Conservation (phyloP, 2,329 filamentous ascomycete genomes). For the Tothia fuscella region DNA sequence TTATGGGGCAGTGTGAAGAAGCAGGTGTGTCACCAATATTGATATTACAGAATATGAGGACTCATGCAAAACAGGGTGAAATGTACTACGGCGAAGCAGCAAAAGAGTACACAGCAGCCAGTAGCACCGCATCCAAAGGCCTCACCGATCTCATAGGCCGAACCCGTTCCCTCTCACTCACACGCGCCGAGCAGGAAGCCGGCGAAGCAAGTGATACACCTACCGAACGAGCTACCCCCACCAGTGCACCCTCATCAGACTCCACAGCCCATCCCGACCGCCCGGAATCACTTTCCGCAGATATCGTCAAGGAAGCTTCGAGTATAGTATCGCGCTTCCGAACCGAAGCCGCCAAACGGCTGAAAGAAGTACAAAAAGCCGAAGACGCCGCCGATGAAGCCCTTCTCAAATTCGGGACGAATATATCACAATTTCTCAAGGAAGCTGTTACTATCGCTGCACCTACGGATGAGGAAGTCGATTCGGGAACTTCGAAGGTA, state of each 20-base stretch:
- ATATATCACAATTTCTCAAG: constrained; percentile 76
- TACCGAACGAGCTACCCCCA: background rate
- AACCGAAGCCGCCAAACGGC: constrained; percentile 63
- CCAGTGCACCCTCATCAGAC: background rate
- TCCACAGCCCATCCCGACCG: constrained; percentile 22
- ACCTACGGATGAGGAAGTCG: constrained; percentile 41
- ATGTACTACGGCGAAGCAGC: constrained; percentile 73
- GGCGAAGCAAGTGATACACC: background rate
- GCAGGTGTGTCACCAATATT: constrained; percentile 46
- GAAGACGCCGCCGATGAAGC: constrained; percentile 96
- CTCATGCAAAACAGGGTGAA: constrained; percentile 49
- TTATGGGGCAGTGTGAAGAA: constrained; percentile 88
- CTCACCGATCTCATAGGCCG: constrained; percentile 63
- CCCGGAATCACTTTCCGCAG: constrained; percentile 34
- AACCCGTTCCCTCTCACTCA: constrained; percentile 62
- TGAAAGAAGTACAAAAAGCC: constrained; percentile 81
- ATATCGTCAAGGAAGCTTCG: constrained; percentile 44
- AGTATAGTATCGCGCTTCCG: constrained; percentile 66
- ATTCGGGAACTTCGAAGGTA: constrained; percentile 37
- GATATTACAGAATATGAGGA: background rate
- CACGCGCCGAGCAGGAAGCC: constrained; percentile 19
- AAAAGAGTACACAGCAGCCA: constrained; percentile 69
- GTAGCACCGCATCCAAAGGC: constrained; percentile 71
- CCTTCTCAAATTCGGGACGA: constrained; percentile 78
- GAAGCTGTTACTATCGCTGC: constrained; percentile 85